Evolutionary conservation across 2,329 filamentous ascomycete genomes (phyloP).

Genomic region (Venturia carpophila): DNA sequence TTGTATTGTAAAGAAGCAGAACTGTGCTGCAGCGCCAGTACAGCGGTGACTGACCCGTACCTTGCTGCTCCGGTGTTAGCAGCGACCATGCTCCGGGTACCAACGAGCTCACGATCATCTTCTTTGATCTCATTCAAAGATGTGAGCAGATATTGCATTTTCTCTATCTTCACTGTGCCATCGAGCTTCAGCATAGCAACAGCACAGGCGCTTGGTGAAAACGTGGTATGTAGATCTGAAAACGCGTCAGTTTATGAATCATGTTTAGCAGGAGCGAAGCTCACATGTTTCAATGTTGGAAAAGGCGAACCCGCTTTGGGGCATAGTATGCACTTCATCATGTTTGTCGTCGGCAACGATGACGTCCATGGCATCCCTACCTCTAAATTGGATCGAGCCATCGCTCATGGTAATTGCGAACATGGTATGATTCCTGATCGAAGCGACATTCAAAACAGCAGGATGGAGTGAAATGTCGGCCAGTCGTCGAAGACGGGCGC

Average conservation of each 20-base stretch:
- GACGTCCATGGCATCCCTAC: constrained; percentile 63
- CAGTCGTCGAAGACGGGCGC: constrained; percentile 44
- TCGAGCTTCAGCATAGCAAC: constrained; percentile 39
- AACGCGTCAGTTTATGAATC: constrained; percentile 18
- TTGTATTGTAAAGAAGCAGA: constrained; percentile 38
- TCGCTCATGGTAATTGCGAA: constrained; percentile 70
- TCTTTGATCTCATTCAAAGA: constrained; percentile 21
- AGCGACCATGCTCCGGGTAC: neutral
- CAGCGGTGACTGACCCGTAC: constrained; percentile 33
- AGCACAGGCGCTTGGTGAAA: constrained; percentile 43
- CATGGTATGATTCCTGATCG: constrained; percentile 62
- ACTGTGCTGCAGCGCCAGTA: constrained; percentile 36
- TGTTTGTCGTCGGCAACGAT: constrained; percentile 57
- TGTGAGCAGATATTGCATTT: constrained; percentile 35
- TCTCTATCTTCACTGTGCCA: constrained; percentile 34
- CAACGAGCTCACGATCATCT: constrained; percentile 20
- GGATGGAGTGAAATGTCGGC: constrained; percentile 64
- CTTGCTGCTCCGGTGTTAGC: constrained; percentile 23
- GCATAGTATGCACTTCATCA: constrained; percentile 58
- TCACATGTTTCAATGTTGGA: constrained; percentile 50
- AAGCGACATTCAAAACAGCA: constrained; percentile 59
- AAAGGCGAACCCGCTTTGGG: constrained; percentile 72
- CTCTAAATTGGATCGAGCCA: constrained; percentile 71
- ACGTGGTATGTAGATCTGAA: constrained; percentile 33
- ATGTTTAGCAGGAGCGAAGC: constrained; percentile 17